Evolutionary conservation across 1,139 yeast genomes (phyloP).

Genomic region (Wickerhamomyces sp.): DNA sequence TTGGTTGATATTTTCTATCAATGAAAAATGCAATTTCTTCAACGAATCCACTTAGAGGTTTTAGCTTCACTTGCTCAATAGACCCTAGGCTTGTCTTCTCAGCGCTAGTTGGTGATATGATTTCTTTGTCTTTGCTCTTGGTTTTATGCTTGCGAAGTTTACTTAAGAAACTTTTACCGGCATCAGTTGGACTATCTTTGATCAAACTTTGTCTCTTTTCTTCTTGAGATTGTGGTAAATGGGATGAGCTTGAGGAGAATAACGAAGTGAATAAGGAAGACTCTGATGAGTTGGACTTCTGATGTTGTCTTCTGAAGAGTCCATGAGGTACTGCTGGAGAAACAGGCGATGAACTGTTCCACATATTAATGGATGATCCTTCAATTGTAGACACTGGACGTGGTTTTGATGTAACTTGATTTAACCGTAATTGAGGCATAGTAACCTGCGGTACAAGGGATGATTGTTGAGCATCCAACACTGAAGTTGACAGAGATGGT

Average conservation of each 20-base stretch:
- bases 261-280: constrained; percentile 36
- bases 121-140: constrained; percentile 10
- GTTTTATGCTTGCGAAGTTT: constrained; percentile 19
- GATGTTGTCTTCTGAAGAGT: constrained; percentile 53
- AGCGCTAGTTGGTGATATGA: constrained; percentile 14
- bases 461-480: constrained; percentile 6
- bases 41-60: not conserved
- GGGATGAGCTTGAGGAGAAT: constrained; percentile 22
- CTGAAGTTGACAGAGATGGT: constrained; percentile 29
- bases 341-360: constrained; percentile 29
- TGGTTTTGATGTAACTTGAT: constrained; percentile 6
- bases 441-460: not conserved
- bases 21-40: constrained; percentile 16
- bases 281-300: constrained; percentile 51
- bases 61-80: not conserved
- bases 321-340: constrained; percentile 42
- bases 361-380: constrained; percentile 19
- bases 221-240: constrained; percentile 15
- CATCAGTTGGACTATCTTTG: constrained; percentile 21
- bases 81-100: constrained; percentile 5
- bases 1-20: constrained; percentile 33
- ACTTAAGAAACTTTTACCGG: constrained; percentile 25
- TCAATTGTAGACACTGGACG: constrained; percentile 58
- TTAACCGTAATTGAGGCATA: not conserved
- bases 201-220: constrained; percentile 21